Conservation (phyloP, 169 alveolate species). For the Besnoitia besnoiti region DNA sequence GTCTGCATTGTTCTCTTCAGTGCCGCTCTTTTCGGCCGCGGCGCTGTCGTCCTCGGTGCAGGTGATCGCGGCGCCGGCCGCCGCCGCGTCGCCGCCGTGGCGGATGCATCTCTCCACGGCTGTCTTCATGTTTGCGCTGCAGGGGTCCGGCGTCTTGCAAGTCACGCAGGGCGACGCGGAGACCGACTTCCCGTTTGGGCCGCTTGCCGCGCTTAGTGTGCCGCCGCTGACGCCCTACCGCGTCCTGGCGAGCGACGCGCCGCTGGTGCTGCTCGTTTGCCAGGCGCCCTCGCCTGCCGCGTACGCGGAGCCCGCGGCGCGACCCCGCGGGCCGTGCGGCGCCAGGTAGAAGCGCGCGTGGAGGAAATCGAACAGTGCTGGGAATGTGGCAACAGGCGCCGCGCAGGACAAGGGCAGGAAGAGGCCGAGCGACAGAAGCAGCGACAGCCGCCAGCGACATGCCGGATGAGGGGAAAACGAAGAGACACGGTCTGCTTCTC, state of each 20-base stretch:
- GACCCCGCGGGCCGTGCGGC: background rate
- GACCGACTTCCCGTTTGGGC: background rate
- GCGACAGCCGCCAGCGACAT: no score
- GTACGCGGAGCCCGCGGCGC: background rate
- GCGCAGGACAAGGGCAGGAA: no score
- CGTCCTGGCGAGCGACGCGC: background rate
- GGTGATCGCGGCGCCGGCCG: background rate
- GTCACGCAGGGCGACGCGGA: slow-evolving; percentile 25
- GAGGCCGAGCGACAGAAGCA: no score
- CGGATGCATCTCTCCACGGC: background rate
- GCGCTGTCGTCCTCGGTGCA: background rate
- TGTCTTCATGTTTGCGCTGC: slow-evolving; percentile 22
- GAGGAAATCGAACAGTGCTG: no score
- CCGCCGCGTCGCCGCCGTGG: background rate
- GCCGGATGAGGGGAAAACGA: no score
- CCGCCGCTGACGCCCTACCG: slow-evolving; percentile 37
- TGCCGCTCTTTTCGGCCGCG: background rate
- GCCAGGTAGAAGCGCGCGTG: no score
- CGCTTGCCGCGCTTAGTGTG: slow-evolving; percentile 21
- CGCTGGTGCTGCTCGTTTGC: slow-evolving; percentile 25
- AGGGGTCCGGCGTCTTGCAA: background rate
- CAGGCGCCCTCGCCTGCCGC: slow-evolving; percentile 7
- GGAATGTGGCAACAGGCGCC: no score
- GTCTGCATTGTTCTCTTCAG: background rate
- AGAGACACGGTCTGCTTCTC: no score